Base-by-base conservation (phyloP, 495 filamentous ascomycete genomes). In the Hamigera avellanea region DNA sequence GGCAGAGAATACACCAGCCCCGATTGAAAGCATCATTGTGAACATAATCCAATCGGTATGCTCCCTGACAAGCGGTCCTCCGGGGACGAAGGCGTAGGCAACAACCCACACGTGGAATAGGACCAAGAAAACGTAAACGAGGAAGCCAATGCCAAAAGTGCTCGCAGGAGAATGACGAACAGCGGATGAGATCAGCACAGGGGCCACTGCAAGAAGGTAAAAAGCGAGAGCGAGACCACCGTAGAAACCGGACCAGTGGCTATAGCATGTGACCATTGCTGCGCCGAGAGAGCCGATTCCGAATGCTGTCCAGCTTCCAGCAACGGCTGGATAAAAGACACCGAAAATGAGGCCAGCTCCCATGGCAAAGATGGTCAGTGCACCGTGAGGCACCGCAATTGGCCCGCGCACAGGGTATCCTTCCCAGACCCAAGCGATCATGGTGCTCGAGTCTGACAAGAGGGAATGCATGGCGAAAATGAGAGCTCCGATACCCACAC, bases 391-490 rank as follows among this genome's bases (percentile, higher is more conserved):
- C 32, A 76, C 86, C 35, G 88, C 79, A 30, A 95, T 73, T 3
- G 93, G 93, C 3, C 93, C 93, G 32, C 83, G 74, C 34, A 95
- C 74, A 26, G 93, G 93, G 48, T 83, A 96, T 13, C 93, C 93
- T 42, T 95, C 86, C 93, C 93, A 99, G n/a, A 83, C 85, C 93
- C 93, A 99, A 16, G 86, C 70, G 41, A 96, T 95, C 87, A 96
- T 96, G 19, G 93, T 99, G 61, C 91, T 95, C 0, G 88, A 95
- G 53, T 99, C 93, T 0, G 91, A 93, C 17, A 99, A 70, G 10
- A 96, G 70, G 2, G 87, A 95, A 50, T 95, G 88, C 50, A 96
- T 66, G n/a, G 70, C 85, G 46, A 96, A 99, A 47, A 95, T 67
- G 14, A 95, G 53, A 35, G 85, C 93, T 26, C 71, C 87, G 36